phyloP scores from a whole-genome alignment of 225 moss, liverwort and hornwort genomes.

The Polytrichum formosum region DNA sequence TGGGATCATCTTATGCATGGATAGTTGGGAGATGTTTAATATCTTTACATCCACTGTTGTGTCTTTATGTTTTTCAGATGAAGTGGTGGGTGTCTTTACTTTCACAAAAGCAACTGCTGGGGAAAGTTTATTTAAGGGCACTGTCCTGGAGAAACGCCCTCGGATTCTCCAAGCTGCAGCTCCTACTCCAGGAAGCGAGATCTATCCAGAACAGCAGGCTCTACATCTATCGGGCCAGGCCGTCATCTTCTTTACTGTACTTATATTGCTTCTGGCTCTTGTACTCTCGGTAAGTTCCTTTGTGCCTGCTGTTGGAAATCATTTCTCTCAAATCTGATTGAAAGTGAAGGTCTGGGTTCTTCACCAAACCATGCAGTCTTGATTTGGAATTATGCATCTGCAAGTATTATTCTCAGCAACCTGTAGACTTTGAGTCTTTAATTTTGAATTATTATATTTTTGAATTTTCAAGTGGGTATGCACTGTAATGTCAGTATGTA shows the following conservation, averaged over 20 bases:
- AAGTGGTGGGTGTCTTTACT: conserved; percentile 53
- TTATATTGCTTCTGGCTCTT: conserved; percentile 44
- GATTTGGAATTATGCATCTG: too few species aligned
- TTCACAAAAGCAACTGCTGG: conserved; percentile 24
- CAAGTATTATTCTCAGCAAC: too few species aligned
- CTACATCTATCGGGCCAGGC: conserved; percentile 36
- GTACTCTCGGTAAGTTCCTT: conserved; percentile 40
- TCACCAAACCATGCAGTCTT: too few species aligned
- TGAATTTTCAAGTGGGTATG: too few species aligned
- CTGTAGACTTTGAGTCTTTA: too few species aligned
- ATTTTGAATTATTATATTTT: too few species aligned
- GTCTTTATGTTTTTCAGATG: conserved; percentile 19
- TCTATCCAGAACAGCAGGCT: conserved; percentile 34
- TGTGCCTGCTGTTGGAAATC: too few species aligned
- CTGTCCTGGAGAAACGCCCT: conserved; percentile 19
- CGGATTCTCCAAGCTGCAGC: conserved; percentile 35
- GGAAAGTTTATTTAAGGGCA: conserved; percentile 33
- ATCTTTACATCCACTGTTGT: background rate
- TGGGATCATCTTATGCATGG: background rate
- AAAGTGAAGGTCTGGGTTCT: too few species aligned
- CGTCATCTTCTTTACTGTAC: conserved; percentile 57
- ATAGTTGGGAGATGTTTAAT: background rate
- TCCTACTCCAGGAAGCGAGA: conserved; percentile 32
- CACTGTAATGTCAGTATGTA: too few species aligned
- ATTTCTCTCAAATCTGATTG: too few species aligned